Percentiles rank a stretch among this genome's conserved stretches.
phyloP scores from a whole-genome alignment of 768 basidiomycete genomes.

The Naematelia encephala region DNA sequence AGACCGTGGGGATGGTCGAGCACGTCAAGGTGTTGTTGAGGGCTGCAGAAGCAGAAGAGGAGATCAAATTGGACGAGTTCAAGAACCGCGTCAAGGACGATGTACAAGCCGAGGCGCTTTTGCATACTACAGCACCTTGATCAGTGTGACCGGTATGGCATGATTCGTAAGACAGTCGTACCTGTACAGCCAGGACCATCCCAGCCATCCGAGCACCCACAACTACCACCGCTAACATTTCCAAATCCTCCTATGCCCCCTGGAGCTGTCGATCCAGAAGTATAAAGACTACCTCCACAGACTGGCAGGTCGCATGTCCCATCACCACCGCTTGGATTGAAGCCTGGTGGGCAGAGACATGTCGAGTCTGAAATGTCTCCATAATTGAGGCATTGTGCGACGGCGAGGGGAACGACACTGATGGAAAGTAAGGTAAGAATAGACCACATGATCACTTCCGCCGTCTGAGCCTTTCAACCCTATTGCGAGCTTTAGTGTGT shows the following conservation, averaged over 20 bases:
- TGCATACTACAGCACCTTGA: slow-evolving; percentile 59
- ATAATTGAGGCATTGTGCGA: slow-evolving; percentile 63
- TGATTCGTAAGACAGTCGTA: background rate
- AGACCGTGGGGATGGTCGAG: slow-evolving; percentile 67
- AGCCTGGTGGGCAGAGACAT: slow-evolving; percentile 78
- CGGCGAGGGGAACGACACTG: background rate
- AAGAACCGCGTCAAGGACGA: slow-evolving; percentile 54
- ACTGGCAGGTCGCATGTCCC: slow-evolving; percentile 53
- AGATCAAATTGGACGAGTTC: slow-evolving; percentile 46
- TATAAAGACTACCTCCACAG: slow-evolving; percentile 73
- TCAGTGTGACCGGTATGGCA: background rate
- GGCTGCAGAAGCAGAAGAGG: slow-evolving; percentile 14
- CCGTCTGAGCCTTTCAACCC: background rate
- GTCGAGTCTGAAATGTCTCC: slow-evolving; percentile 58
- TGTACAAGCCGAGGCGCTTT: slow-evolving; percentile 65
- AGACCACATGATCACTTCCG: background rate
- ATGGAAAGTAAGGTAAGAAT: background rate
- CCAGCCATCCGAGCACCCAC: slow-evolving; percentile 73
- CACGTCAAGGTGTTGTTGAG: slow-evolving; percentile 70
- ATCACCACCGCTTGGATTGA: slow-evolving; percentile 46
- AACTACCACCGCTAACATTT: slow-evolving; percentile 66
- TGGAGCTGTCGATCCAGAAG: slow-evolving; percentile 58
- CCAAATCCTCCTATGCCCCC: slow-evolving; percentile 55
- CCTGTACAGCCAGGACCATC: slow-evolving; percentile 56
- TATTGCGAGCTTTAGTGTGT: too few relatives aligned